Percentiles rank a stretch among this genome's conserved stretches.
Conservation (phyloP, 495 filamentous ascomycete species). For the Penicillium coprophilum region DNA sequence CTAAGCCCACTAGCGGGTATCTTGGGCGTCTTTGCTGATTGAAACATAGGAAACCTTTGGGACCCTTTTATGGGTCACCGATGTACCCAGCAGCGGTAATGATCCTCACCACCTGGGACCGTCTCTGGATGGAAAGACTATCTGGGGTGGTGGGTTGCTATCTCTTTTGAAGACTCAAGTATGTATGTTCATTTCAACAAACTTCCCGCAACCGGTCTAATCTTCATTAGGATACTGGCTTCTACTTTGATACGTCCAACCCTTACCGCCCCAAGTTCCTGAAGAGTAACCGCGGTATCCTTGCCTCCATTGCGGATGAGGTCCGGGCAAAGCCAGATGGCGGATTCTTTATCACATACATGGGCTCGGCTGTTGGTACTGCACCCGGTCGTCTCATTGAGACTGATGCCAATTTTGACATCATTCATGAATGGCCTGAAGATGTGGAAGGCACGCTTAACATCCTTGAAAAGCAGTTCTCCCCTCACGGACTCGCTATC, state of each 20-base stretch:
- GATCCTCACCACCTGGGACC: constrained; percentile 60
- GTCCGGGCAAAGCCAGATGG: constrained; percentile 65
- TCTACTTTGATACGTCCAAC: constrained; percentile 60
- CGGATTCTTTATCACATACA: constrained; percentile 64
- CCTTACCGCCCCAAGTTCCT: constrained; percentile 58
- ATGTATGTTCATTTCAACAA: background rate
- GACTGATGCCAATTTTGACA: constrained; percentile 58
- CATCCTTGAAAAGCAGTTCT: constrained; percentile 59
- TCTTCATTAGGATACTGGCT: constrained; percentile 52
- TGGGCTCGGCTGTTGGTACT: constrained; percentile 56
- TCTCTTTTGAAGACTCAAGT: constrained; percentile 59
- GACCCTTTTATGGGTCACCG: constrained; percentile 56
- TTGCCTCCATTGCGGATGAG: constrained; percentile 61
- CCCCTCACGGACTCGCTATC: constrained; percentile 58
- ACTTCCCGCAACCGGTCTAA: background rate
- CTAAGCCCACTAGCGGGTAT: background rate
- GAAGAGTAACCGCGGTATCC: constrained; percentile 57
- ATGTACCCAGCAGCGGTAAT: constrained; percentile 61
- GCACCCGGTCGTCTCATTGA: constrained; percentile 59
- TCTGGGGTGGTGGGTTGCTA: constrained; percentile 59
- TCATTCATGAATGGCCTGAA: constrained; percentile 61
- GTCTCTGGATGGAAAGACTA: constrained; percentile 59
- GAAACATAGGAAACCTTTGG: constrained; percentile 55
- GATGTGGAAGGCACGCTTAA: constrained; percentile 51
- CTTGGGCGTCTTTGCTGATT: constrained; percentile 1